A percentile compares a stretch with the other conserved stretches of the same genome.
Conservation (phyloP, 495 filamentous ascomycete species). For the Rhypophila decipiens region DNA sequence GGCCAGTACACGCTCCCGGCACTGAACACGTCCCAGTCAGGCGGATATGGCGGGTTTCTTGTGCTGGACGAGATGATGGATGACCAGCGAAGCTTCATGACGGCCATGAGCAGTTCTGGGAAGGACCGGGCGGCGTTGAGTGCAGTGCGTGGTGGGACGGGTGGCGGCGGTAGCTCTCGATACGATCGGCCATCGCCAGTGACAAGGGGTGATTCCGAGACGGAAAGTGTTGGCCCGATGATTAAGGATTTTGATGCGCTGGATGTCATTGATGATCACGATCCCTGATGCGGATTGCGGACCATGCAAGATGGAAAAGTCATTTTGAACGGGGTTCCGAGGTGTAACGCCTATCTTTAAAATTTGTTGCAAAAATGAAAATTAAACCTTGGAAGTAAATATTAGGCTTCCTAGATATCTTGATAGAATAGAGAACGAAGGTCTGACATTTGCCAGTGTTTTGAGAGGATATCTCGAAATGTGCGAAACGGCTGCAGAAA, state of each 20-base stretch:
- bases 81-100: slow-evolving; percentile 18
- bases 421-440: too few relatives aligned
- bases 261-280: slow-evolving; percentile 24
- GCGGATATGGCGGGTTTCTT: slow-evolving; percentile 17
- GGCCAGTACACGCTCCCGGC: slow-evolving; percentile 9
- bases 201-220: slow-evolving; percentile 8
- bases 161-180: slow-evolving; percentile 6
- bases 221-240: slow-evolving; percentile 28
- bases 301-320: too few relatives aligned
- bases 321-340: too few relatives aligned
- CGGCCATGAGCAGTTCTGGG: slow-evolving; percentile 16
- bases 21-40: slow-evolving; percentile 4
- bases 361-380: too few relatives aligned
- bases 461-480: too few relatives aligned
- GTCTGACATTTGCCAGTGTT: too few relatives aligned
- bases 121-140: slow-evolving; percentile 14
- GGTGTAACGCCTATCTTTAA: too few relatives aligned
- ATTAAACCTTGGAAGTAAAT: too few relatives aligned
- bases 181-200: slow-evolving; percentile 6
- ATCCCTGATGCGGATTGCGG: slow-evolving; percentile 11
- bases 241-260: slow-evolving; percentile 42
- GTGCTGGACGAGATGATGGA: slow-evolving; percentile 18
- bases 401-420: too few relatives aligned
- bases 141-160: slow-evolving; percentile 9
- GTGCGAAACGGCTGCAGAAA: too few relatives aligned